phyloP scores from a whole-genome alignment of 169 alveolate genomes.

The Babesia divergens region DNA sequence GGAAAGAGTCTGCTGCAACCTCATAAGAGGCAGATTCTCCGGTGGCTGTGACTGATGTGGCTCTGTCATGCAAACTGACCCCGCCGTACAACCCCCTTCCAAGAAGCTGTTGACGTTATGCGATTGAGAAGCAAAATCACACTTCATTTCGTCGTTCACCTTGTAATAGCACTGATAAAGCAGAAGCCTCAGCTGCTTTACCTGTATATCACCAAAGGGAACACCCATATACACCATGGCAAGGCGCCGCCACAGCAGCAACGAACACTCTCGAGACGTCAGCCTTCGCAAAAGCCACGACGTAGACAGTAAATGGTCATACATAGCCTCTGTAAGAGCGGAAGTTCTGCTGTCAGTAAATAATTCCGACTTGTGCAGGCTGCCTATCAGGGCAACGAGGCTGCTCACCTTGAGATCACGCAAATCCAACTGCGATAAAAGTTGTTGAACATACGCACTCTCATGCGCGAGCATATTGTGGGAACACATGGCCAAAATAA shows the following conservation, averaged over 20 bases:
- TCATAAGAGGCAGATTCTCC: neutral
- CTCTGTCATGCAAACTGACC: neutral
- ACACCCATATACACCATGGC: constrained; percentile 31
- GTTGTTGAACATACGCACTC: neutral
- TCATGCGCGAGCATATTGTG: neutral
- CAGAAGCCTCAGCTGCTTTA: neutral
- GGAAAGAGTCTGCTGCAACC: constrained; percentile 2
- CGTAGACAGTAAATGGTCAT: neutral
- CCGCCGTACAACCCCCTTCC: neutral
- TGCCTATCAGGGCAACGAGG: constrained; percentile 28
- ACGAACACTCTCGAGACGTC: constrained; percentile 28
- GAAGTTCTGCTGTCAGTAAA: neutral
- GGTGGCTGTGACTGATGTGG: neutral
- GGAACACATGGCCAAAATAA: neutral
- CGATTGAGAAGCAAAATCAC: neutral
- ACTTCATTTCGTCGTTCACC: neutral
- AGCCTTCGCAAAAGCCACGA: neutral
- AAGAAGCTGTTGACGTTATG: too few species aligned
- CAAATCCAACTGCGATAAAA: neutral
- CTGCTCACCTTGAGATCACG: neutral
- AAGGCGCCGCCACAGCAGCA: constrained; percentile 31
- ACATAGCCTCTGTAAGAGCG: neutral
- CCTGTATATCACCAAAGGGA: neutral
- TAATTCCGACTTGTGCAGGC: constrained; percentile 29
- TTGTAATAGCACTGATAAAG: neutral